Evolutionary conservation across 192 early-diverging fungal genomes (phyloP), one percentile per base, ranked within the genome.

Genomic region (Coemansia sp.): DNA sequence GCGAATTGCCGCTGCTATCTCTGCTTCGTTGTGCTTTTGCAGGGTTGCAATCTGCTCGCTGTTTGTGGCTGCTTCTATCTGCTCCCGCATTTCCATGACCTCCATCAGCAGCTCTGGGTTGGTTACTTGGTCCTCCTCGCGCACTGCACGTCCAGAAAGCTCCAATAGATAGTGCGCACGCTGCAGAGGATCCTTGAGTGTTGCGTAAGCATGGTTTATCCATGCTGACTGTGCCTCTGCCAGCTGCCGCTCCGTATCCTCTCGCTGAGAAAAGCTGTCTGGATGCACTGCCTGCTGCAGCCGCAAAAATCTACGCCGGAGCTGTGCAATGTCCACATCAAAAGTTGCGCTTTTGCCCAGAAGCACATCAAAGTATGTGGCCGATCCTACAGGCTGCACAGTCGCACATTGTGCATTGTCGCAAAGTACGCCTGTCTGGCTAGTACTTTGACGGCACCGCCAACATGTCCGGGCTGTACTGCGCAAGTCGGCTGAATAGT

Each of bases 211-310:
- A 57, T 94, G 90, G 82, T 96, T 96, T 41, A 91, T 82, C 57
- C 87, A 84, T 3, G 89, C 82, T 0, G 92, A 94, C 51, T 91
- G 91, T 1, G 55, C 39, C 36, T 65, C 65, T 18, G 76, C 76
- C 35, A 69, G 64, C 45, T 46, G 61, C 44, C 60, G 61, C 54
- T 78, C 69, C 15, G 53, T 38, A 5, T 55, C 59, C 37, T 43
- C 58, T 37, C 40, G 62, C 43, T 83, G 79, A 11, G 86, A 80
- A 50, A 81, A 91, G 39, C 85, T 86, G 64, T 96, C 94, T 2
- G 94, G 94, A 65, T 96, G 94, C 8, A 91, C 87, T 0, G 56
- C 61, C 78, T 90, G 89, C 70, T 96, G 94, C 39, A 92, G 68
- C 46, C 39, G 65, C 18, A 94, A 65, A 63, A 93, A 96, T 20